A percentile compares a stretch with the other conserved stretches of the same genome.
Conservation (phyloP, 139 green algal species). For the Coccomyxa sp. region DNA sequence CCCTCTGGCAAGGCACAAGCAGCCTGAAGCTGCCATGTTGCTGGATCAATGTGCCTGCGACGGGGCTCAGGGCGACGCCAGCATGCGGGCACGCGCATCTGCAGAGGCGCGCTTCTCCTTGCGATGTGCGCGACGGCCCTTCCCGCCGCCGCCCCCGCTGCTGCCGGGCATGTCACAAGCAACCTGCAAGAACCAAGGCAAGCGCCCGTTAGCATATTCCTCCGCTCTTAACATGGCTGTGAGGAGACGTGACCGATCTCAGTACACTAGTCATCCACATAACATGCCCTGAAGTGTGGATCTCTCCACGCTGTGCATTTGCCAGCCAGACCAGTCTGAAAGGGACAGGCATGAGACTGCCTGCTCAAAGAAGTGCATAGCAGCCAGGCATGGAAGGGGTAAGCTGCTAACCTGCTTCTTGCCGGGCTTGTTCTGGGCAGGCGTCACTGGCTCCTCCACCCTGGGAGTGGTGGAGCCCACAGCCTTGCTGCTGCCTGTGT, state of each 20-base stretch:
- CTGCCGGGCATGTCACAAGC: slow-evolving; percentile 5
- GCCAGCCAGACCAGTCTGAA: not conserved
- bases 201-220: not conserved
- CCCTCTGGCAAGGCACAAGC: too few species aligned
- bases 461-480: too few species aligned
- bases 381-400: too few species aligned
- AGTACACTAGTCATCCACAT: too few species aligned
- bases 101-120: slow-evolving; percentile 16
- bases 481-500: too few species aligned
- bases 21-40: too few species aligned
- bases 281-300: not conserved
- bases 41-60: too few species aligned
- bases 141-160: not conserved
- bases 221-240: not conserved
- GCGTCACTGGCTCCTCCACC: too few species aligned
- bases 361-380: too few species aligned
- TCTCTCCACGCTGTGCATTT: not conserved
- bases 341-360: too few species aligned
- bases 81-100: slow-evolving; percentile 1
- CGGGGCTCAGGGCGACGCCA: not conserved
- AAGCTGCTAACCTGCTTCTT: too few species aligned
- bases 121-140: slow-evolving; percentile 13
- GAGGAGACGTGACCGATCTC: not conserved
- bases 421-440: too few species aligned
- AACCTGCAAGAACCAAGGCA: not conserved